Evolutionary conservation across 208 protist species (phyloP).

Genomic region (Angomonas deanei): DNA sequence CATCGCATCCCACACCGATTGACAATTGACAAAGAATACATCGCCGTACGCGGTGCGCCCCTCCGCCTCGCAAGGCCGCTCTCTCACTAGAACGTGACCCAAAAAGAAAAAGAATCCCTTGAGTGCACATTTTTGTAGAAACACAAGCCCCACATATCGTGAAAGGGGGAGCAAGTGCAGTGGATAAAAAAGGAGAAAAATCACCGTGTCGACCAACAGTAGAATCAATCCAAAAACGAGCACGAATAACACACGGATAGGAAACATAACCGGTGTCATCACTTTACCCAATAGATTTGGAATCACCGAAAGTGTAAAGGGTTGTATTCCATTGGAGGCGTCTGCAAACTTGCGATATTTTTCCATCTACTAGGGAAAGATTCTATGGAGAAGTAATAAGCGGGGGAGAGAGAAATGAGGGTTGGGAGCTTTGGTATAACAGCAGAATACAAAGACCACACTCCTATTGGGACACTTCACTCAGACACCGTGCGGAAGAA

Average conservation of each 20-base stretch:
- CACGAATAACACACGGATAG: constrained; percentile 40
- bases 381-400: too few species aligned
- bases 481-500: too few species aligned
- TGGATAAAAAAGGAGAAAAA: constrained; percentile 24
- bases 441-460: too few species aligned
- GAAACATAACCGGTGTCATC: constrained; percentile 40
- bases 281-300: constrained; percentile 31
- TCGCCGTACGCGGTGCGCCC: constrained; percentile 20
- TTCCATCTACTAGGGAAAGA: constrained; percentile 54
- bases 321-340: constrained; percentile 74
- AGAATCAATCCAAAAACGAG: constrained; percentile 34
- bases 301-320: constrained; percentile 43
- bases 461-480: too few species aligned
- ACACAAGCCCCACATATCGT: constrained; percentile 12
- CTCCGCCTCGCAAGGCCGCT: not conserved
- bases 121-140: constrained; percentile 38
- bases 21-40: constrained; percentile 57
- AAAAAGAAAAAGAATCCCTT: constrained; percentile 54
- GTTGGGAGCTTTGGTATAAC: too few species aligned
- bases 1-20: constrained; percentile 66
- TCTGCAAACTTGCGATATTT: constrained; percentile 77
- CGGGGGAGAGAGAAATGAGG: too few species aligned
- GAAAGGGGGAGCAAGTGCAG: constrained; percentile 5
- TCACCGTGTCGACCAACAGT: constrained; percentile 39
- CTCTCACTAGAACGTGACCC: constrained; percentile 32